Conservation (phyloP, 139 green algal species). For the Zygnema cylindricum region DNA sequence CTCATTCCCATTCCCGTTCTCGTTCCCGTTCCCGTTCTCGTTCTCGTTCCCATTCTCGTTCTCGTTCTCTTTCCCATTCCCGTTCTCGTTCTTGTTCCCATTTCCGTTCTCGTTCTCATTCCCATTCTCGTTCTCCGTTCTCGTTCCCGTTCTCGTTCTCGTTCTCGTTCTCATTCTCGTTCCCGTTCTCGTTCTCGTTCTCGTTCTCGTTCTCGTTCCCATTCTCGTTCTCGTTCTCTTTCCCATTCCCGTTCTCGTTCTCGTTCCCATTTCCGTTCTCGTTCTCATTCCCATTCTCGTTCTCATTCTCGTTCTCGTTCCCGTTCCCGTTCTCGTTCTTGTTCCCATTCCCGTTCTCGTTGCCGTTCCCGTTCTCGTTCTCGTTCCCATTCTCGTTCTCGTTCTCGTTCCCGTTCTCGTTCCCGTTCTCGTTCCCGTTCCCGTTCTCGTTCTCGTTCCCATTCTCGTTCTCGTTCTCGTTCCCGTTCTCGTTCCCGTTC, state of each 20-base stretch:
- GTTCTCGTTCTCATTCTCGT: neutral
- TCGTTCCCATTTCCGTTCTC: neutral
- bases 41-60: constrained; percentile 15
- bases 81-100: neutral
- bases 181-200: neutral
- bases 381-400: neutral
- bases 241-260: constrained; percentile 4
- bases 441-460: neutral
- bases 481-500: neutral
- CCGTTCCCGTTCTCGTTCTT: neutral
- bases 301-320: constrained; percentile 3
- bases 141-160: neutral
- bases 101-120: constrained; percentile 1
- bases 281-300: constrained; percentile 1
- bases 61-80: constrained; percentile 11
- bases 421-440: neutral
- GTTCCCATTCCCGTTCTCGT: constrained; percentile 15
- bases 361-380: constrained; percentile 28
- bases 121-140: neutral
- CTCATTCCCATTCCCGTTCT: neutral
- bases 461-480: neutral
- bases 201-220: neutral
- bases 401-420: neutral
- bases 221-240: neutral
- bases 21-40: neutral